A percentile compares a stretch with the other conserved stretches of the same genome.
These are phyloP conservation scores for Cystofilobasidium ferigula DNA, from an alignment of 768 basidiomycete species.

Conservation along the genomic window DNA sequence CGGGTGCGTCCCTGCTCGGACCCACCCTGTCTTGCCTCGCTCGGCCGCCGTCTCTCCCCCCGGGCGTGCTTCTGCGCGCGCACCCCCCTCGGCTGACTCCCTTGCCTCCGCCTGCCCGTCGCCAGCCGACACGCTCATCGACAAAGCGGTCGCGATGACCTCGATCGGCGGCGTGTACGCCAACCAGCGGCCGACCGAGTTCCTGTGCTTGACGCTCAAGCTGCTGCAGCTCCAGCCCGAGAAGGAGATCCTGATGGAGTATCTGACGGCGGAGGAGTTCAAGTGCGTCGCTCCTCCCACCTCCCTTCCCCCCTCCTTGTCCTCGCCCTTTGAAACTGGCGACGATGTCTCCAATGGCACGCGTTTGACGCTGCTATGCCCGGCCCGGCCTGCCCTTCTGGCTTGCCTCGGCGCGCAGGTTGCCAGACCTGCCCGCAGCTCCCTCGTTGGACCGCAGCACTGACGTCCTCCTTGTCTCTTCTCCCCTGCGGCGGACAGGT, in stretches of 20 bases:
- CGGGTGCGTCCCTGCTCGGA: conserved; percentile 48
- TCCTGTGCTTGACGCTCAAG: conserved; percentile 82
- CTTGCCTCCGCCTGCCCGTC: neutral
- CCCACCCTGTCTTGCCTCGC: neutral
- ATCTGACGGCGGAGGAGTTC: conserved; percentile 91
- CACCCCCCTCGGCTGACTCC: neutral
- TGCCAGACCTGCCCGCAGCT: no score
- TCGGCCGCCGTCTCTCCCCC: neutral
- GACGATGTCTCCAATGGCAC: neutral
- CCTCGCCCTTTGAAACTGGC: neutral
- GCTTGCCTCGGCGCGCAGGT: no score
- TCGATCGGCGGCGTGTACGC: conserved; percentile 88
- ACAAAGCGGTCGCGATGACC: conserved; percentile 73
- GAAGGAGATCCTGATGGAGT: conserved; percentile 92
- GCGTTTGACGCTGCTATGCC: no score
- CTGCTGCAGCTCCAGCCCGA: conserved; percentile 94
- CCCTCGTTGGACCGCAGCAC: no score
- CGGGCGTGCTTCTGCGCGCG: neutral
- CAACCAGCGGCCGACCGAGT: conserved; percentile 89
- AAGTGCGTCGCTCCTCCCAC: conserved; percentile 53
- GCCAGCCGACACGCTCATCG: conserved; percentile 87
- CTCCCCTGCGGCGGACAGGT: conserved; percentile 45
- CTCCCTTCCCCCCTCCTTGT: neutral
- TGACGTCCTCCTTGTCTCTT: neutral
- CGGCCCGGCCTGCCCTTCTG: no score